Evolutionary conservation across 352 stramenopile genomes (phyloP).

Genomic region (Phytophthora pinifolia): DNA sequence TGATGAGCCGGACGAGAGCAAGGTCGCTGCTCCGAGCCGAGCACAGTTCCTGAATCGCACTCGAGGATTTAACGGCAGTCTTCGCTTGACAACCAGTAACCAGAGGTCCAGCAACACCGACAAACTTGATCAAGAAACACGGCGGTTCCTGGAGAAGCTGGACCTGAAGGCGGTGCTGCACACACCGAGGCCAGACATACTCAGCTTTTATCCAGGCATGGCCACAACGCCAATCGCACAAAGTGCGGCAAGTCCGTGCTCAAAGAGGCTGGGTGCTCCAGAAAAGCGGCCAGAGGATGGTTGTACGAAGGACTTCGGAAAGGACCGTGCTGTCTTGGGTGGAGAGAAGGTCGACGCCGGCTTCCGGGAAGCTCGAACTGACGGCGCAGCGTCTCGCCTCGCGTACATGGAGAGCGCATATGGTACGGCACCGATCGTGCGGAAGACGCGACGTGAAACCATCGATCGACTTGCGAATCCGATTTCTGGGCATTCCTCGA

Average conservation of each 20-base stretch:
- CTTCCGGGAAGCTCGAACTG: slow-evolving; percentile 1
- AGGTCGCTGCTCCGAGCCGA: neutral
- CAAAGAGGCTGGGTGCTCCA: neutral
- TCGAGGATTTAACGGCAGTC: slow-evolving; percentile 9
- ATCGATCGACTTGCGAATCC: slow-evolving; percentile 67
- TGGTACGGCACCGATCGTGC: slow-evolving; percentile 42
- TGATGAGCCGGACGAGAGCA: slow-evolving; percentile 17
- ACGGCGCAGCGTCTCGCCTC: slow-evolving; percentile 28
- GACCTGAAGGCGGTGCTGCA: slow-evolving; percentile 64
- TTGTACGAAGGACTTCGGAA: neutral
- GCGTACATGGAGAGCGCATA: slow-evolving; percentile 68
- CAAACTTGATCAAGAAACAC: slow-evolving; percentile 44
- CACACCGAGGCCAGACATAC: slow-evolving; percentile 57
- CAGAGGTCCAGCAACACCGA: slow-evolving; percentile 18
- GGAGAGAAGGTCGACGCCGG: slow-evolving; percentile 3
- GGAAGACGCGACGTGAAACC: slow-evolving; percentile 60
- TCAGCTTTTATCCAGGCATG: slow-evolving; percentile 36
- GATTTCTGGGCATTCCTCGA: slow-evolving; percentile 67
- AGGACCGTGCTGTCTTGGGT: neutral
- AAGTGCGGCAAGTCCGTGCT: slow-evolving; percentile 3
- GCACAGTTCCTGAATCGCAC: neutral
- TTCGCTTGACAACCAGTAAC: slow-evolving; percentile 3
- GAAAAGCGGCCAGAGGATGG: slow-evolving; percentile 1
- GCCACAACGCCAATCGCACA: neutral
- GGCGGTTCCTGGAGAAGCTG: slow-evolving; percentile 59